Base-by-base conservation (phyloP, 2,329 filamentous ascomycete species). In the Sporothrix inflata region DNA sequence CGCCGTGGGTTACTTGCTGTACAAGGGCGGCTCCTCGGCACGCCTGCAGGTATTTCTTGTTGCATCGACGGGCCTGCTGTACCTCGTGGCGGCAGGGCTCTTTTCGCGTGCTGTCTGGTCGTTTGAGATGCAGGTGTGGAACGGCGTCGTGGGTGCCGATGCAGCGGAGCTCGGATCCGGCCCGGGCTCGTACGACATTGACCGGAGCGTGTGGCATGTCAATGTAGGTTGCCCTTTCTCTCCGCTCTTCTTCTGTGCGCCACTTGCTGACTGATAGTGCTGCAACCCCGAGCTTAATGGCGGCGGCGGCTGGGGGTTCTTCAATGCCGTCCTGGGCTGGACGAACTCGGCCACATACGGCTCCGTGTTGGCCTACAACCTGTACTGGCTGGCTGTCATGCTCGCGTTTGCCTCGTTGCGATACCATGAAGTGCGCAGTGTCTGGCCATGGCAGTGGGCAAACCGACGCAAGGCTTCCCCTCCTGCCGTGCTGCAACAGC, bases 301-400 rank as follows among this genome's bases (percentile, higher is more conserved):
- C n/a, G 74, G 74, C 30, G 90, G 91, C 47, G 92, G 91, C 53
- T 97, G 93, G 94, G 93, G 92, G 70, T 89, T 97, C 75, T 93
- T 97, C 85, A 96, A 97, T 76, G 90, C 92, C 72, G 85, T 97
- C 69, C 85, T 97, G 7, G 94, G 94, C 71, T 97, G 94, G 94
- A 88, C 90, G 73, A 97, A 97, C 82, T 93, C 92, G 19, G 94
- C 93, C 3, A 97, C 94, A 0, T 93, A 94, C 76, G 93, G 94
- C 61, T 94, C 92, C 0, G 92, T 97, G 73, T 89, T 97, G 74
- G 90, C 92, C 0, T 97, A 97, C 83, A 97, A 97, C 79, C 74
- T 96, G 16, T 97, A 97, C 83, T 97, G 94, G 94, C 82, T 95
- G 69, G 68, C 60, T 19, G 70, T 74, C 19, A 72, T 75, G 5